Evolutionary conservation across 768 basidiomycete genomes (phyloP), one percentile per base, ranked within the genome.

Genomic region (Auriscalpium vulgare): DNA sequence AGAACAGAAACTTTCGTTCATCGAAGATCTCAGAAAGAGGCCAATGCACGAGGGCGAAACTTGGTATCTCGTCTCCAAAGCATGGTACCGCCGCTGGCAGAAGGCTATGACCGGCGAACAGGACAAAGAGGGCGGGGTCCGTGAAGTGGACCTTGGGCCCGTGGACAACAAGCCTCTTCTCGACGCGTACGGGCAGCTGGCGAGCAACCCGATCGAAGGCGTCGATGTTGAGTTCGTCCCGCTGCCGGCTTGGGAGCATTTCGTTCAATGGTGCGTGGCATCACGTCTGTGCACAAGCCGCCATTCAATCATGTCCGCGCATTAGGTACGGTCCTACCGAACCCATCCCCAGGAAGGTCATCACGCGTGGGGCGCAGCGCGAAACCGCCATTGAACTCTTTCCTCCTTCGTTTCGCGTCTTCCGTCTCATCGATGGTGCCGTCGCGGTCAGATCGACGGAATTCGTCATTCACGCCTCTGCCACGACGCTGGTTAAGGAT

Each of bases 141-240:
- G 76, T 36, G 85, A 88, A 67, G 69, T 78, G 21, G 78, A 85
- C 57, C 67, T 91, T 57, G 85, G 85, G 23, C 81, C 89, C 35
- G 82, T 95, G 51, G 82, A 93, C 67, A 95, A 94, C 68, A 72
- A 82, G 19, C 65, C 71, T 14, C 75, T 95, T 47, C 68, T 88
- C 53, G 82, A 84, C 64, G 64, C 71, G 10, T 74, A 76, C 56
- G 81, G 79, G 46, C 65, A 74, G 56, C 68, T 87, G 56, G 72
- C 67, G 23, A 58, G 65, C 21, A 72, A 73, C 57, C 66, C 86
- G 14, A 59, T 72, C 29, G 89, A 93, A 64, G 80, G 82, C 19
- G 66, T 81, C 34, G 79, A 97, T 65, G 79, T 87, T 51, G 87
- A 90, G 67, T 87, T 82, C 61, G 76, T 97, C 3, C 89, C 91